Base-by-base conservation (phyloP, 2,329 filamentous ascomycete genomes). In the Diaporthe caulivora region DNA sequence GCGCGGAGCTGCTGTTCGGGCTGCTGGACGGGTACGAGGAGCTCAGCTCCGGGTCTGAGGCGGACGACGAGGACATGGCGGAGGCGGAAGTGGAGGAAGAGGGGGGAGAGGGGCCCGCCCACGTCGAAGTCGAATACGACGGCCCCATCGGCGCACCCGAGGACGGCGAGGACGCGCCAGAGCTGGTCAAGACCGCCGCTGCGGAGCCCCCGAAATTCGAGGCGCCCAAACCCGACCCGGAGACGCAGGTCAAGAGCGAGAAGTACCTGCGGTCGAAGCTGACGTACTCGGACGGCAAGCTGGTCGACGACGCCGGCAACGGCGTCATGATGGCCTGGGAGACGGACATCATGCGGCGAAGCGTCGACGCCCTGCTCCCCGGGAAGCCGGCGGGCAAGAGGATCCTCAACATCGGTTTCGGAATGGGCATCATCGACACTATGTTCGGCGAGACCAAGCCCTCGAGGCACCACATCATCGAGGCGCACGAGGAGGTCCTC, bases 291-390 rank as follows among this genome's bases (percentile, higher is more conserved):
- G 85, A 89, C 72, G 88, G 88, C 76, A 92, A 92, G 74, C 88
- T 97, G 2, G 87, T 97, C 9, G 94, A 97, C 80, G 87, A 90
- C 4, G 90, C 91, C 76, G 88, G 91, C 75, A 97, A 97, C 81
- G 94, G 94, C 69, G 94, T 97, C 58, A 97, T 97, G 95, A 97
- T 97, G 95, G 89, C 92, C 51, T 97, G 95, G 95, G 95, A 97
- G 83, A 93, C 92, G 2, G 90, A 92, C 76, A 97, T 97, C 78
- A 97, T 97, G 95, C 89, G 89, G 74, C 88, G 90, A 67, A 94
- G 93, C 71, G 94, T 95, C 58, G 88, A 92, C 75, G 88, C 90
- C 18, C 86, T 97, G 1, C 85, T 92, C 15, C 81, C 82, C 0
- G 77, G 71, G 15, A 77, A 76, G 11, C 73, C 76, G 53, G 70